phyloP scores from a whole-genome alignment of 2,329 filamentous ascomycete genomes.

The Didymella pinodella region DNA sequence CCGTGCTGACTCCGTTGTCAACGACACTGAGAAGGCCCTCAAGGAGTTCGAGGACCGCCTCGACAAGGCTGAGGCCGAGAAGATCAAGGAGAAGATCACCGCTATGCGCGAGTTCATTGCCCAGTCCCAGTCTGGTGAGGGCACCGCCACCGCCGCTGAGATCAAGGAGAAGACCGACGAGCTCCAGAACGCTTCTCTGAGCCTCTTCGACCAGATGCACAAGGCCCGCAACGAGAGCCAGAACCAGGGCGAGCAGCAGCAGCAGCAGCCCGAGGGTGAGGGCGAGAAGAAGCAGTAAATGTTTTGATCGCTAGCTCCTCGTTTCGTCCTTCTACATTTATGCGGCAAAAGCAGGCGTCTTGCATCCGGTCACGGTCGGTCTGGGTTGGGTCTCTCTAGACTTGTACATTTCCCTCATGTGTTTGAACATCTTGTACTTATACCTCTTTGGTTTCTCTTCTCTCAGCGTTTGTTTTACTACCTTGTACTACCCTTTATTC shows the following conservation, averaged over 20 bases:
- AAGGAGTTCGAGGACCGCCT: conserved; percentile 96
- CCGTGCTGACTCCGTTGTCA: conserved; percentile 93
- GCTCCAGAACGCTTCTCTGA: conserved; percentile 93
- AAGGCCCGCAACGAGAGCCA: conserved; percentile 78
- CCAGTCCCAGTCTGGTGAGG: conserved; percentile 95
- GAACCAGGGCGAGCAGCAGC: conserved; percentile 54
- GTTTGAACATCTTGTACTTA: conserved; percentile 45
- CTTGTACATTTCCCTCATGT: conserved; percentile 42
- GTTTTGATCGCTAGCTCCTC: conserved; percentile 27
- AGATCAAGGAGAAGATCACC: conserved; percentile 92
- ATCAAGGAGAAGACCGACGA: conserved; percentile 99
- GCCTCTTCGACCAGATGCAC: conserved; percentile 99
- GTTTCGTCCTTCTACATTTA: conserved; percentile 34
- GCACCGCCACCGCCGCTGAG: conserved; percentile 82
- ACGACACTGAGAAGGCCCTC: conserved; percentile 97
- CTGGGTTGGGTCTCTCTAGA: conserved; percentile 44
- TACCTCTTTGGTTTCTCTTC: conserved; percentile 46
- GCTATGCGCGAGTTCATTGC: conserved; percentile 86
- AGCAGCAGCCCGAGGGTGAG: conserved; percentile 51
- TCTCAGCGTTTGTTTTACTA: conserved; percentile 44
- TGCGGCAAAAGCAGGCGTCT: conserved; percentile 50
- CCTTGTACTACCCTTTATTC: conserved; percentile 35
- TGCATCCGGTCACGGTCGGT: conserved; percentile 46
- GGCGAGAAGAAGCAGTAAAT: conserved; percentile 73
- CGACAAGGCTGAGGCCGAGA: conserved; percentile 93